A percentile compares a stretch with the other conserved stretches of the same genome.
Conservation (phyloP, 2,329 filamentous ascomycete genomes). For the Rachicladosporium sp. region DNA sequence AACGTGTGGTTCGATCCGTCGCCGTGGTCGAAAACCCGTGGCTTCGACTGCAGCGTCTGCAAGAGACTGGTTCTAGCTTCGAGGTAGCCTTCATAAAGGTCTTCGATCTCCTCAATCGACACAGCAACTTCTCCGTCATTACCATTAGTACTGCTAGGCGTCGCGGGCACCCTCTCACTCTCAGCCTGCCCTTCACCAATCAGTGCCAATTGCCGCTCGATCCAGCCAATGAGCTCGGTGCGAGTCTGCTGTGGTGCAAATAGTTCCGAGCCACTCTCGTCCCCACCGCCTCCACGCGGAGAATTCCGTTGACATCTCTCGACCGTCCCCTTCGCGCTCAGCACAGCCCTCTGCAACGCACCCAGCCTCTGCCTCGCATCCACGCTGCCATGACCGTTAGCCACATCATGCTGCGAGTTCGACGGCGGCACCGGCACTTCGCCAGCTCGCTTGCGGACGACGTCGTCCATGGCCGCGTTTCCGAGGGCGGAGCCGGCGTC, state of each 20-base stretch:
- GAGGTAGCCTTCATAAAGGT: constrained; percentile 19
- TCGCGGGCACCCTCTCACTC: background rate
- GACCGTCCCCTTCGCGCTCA: constrained; percentile 13
- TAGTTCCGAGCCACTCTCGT: constrained; percentile 10
- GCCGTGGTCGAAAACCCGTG: background rate
- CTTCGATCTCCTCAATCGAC: constrained; percentile 7
- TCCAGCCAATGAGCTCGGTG: constrained; percentile 21
- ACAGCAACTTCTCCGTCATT: background rate
- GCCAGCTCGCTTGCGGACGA: constrained; percentile 15
- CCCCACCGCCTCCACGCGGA: too few species aligned
- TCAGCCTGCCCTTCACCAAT: constrained; percentile 16
- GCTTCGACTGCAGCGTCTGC: constrained; percentile 8
- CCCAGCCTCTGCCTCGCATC: constrained; percentile 9
- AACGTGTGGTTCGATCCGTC: background rate
- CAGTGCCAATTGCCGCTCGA: constrained; percentile 19
- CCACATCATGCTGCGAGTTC: too few species aligned
- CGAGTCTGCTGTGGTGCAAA: constrained; percentile 18
- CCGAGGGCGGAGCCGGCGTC: background rate
- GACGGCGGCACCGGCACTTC: constrained; percentile 7
- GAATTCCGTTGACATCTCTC: constrained; percentile 5
- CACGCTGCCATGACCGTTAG: too few species aligned
- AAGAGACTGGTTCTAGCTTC: constrained; percentile 13
- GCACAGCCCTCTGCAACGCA: constrained; percentile 19
- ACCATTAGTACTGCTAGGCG: background rate
- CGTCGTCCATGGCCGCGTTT: constrained; percentile 10